Evolutionary conservation across 345 rosid genomes (phyloP).

Genomic region (Citrus sp.): DNA sequence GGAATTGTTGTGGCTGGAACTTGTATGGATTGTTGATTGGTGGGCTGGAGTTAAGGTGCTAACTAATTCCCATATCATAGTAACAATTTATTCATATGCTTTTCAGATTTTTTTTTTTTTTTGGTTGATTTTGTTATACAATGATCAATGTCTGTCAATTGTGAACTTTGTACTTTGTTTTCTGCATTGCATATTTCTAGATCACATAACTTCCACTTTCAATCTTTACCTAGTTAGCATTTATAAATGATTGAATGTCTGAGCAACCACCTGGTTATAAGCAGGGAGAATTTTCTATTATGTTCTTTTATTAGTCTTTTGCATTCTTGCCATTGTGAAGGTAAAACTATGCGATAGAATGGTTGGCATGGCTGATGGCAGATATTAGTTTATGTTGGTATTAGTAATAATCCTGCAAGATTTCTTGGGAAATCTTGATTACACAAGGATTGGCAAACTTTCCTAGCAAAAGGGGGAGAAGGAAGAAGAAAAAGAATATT

Average conservation of each 20-base stretch:
- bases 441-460: not conserved
- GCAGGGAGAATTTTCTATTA: no score
- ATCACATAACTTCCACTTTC: not conserved
- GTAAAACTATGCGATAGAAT: not conserved
- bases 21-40: slow-evolving; percentile 95
- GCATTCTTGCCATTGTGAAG: not conserved
- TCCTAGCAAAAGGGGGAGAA: not conserved
- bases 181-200: not conserved
- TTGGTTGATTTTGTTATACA: not conserved
- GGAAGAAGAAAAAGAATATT: not conserved
- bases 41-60: slow-evolving; percentile 90
- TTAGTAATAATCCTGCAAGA: not conserved
- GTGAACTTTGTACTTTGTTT: not conserved
- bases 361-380: not conserved
- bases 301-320: not conserved
- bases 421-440: not conserved
- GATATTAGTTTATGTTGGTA: not conserved
- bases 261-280: not conserved
- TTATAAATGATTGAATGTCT: not conserved
- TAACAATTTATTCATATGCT: not conserved
- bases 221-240: not conserved
- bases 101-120: not conserved
- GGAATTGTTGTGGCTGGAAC: slow-evolving; percentile 88
- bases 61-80: not conserved
- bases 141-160: not conserved